Evolutionary conservation across 2,329 filamentous ascomycete species (phyloP), one percentile per base, ranked within the genome.

Genomic region (Trichoderma afroharzianum): DNA sequence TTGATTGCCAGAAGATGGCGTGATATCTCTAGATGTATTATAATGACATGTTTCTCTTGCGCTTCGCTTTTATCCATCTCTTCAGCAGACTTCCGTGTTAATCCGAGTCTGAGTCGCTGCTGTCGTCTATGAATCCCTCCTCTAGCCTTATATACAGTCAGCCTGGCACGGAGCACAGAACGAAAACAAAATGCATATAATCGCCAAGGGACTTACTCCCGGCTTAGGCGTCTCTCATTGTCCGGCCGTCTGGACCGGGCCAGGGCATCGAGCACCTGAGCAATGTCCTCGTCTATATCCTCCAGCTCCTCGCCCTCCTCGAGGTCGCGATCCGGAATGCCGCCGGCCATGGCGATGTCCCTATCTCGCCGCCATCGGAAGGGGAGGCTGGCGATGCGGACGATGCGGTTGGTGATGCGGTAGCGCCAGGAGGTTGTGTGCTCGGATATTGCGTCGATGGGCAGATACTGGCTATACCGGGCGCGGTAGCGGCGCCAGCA

Each of bases 401-500:
- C 70, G 55, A 81, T 74, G 36, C 78, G 77, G 47, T 74, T 73
- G n/a, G 77, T 74, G 73, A 88, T 76, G 73, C 88, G 83, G 62
- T 86, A 82, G 32, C 89, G 85, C 28, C 90, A 75, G 73, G 88
- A 83, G 8, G 83, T 81, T 6, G 87, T 90, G 64, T 86, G 86
- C 64, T 84, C 87, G 26, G 88, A 88, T 72, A 92, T 88, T 36
- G 85, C 83, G 73, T 92, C 87, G 74, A 94, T 82, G 0, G 92
- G 92, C 2, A 94, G 87, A 78, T 94, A 94, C 73, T 93, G 90
- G 77, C 89, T 87, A 80, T 94, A 94, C 72, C 91, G 89, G 75
- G 86, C 87, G 74, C 88, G 90, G 80, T 93, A 92, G 71, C 86
- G 88, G 62, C 88, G 90, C 87, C 92, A 92, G 72, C 92, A 78